Conservation (phyloP, 164 flowering plant species). For the Umbilicus rupestris region DNA sequence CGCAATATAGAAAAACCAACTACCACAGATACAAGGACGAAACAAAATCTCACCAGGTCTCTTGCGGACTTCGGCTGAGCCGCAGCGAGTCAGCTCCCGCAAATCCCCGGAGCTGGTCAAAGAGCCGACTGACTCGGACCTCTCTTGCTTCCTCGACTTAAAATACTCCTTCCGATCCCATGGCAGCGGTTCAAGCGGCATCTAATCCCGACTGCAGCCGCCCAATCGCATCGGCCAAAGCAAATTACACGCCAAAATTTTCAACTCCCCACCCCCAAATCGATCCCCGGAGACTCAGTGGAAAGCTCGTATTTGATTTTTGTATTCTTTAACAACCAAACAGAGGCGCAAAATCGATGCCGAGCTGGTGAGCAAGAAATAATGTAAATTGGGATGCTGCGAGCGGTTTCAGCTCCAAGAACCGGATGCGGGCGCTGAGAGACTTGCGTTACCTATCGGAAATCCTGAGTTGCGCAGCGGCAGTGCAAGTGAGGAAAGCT, state of each 20-base stretch:
- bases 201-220: neutral
- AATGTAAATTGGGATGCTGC: neutral
- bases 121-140: neutral
- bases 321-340: too few relatives aligned
- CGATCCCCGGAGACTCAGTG: too few relatives aligned
- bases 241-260: neutral
- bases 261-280: too few relatives aligned
- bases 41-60: slow-evolving; percentile 2
- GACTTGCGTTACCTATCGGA: too few relatives aligned
- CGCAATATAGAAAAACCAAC: too few relatives aligned
- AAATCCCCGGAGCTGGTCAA: too few relatives aligned
- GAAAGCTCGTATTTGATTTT: too few relatives aligned
- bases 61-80: neutral
- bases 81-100: neutral
- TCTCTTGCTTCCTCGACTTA: neutral
- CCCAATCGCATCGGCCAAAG: neutral
- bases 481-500: neutral
- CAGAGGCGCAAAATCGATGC: neutral
- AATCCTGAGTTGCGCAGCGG: neutral
- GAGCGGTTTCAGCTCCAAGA: neutral
- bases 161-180: slow-evolving; percentile 3
- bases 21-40: too few relatives aligned
- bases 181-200: neutral
- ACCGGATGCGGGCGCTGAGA: too few relatives aligned
- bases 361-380: neutral